These are phyloP conservation scores for Psilocybe tampanensis DNA, from an alignment of 768 basidiomycete genomes.

Conservation along the genomic window DNA sequence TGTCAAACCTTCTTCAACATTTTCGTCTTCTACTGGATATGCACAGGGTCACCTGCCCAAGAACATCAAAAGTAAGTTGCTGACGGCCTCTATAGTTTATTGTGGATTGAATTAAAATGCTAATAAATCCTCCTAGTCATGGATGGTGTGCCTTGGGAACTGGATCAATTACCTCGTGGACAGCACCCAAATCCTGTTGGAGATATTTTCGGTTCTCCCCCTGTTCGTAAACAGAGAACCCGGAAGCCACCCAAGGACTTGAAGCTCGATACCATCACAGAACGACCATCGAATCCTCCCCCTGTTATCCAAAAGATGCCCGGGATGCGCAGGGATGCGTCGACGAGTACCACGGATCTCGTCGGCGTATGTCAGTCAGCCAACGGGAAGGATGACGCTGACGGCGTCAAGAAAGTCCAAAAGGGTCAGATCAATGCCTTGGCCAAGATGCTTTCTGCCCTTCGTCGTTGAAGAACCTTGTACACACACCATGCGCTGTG, in stretches of 20 bases:
- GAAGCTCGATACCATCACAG: slow-evolving; percentile 74
- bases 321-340: slow-evolving; percentile 61
- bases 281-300: slow-evolving; percentile 49
- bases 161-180: slow-evolving; percentile 68
- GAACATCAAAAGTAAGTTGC: slow-evolving; percentile 81
- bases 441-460: slow-evolving; percentile 88
- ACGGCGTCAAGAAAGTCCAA: slow-evolving; percentile 74
- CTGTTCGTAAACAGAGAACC: slow-evolving; percentile 64
- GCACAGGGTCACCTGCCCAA: slow-evolving; percentile 46
- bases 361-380: slow-evolving; percentile 27
- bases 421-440: slow-evolving; percentile 89
- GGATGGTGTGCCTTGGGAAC: slow-evolving; percentile 77
- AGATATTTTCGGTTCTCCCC: slow-evolving; percentile 64
- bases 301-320: slow-evolving; percentile 37
- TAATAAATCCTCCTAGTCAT: slow-evolving; percentile 50
- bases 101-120: slow-evolving; percentile 7
- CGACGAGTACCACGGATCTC: slow-evolving; percentile 78
- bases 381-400: slow-evolving; percentile 41
- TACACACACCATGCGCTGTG: slow-evolving; percentile 6
- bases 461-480: slow-evolving; percentile 54
- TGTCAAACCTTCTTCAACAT: slow-evolving; percentile 35
- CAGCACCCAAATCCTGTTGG: slow-evolving; percentile 61
- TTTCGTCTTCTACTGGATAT: slow-evolving; percentile 29
- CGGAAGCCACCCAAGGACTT: slow-evolving; percentile 64
- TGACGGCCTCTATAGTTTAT: slow-evolving; percentile 8